Base-by-base conservation (phyloP, 495 filamentous ascomycete genomes). In the Diplogelasinospora grovesii region DNA sequence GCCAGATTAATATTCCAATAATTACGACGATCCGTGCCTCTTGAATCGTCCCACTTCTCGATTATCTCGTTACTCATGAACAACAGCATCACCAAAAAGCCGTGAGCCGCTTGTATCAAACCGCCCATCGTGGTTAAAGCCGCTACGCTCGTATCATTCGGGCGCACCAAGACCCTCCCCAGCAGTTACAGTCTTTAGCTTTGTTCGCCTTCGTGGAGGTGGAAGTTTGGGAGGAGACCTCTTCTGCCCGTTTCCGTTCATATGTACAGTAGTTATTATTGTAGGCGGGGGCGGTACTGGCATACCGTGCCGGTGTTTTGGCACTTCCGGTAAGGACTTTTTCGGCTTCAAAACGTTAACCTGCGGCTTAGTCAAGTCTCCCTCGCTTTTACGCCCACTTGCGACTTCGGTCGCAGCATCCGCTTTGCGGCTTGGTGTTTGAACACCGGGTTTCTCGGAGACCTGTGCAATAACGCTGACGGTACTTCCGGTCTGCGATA, bases 391-490 rank as follows among this genome's bases (percentile, higher is more conserved):
- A 0, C 26, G 14, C 11, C 10, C 23, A 6, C 43, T 36, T 13
- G 43, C 57, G 20, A 8, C 20, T 23, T 54, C 55, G 11, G 14
- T 22, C 4, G 34, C 45, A 2, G 47, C 19, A n/a, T 68, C 69
- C 3, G 52, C 58, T 42, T 68, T 81, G 37, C 77, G 69, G 56
- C 84, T 92, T 8, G 85, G 86, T 14, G 87, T 89, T 52, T 89
- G 77, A 28, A 94, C 77, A 2, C 89, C 89, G 1, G 87, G 89
- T 53, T 85, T 89, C 54, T 89, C 88, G 46, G 72, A 85, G 36
- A 87, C 83, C 2, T 77, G 71, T 10, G 88, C 88, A 22, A 83
- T 67, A 15, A 95, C 79, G 53, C 83, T 88, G 36, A 86, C 64
- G 41, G 59, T 73, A 58, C 66, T 79, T 46, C 58, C 73, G 39